Percentiles rank a stretch among this genome's conserved stretches.
These are phyloP conservation scores for Sphagnum fallax DNA, from an alignment of 228 moss, liverwort and hornwort genomes.

Conservation along the genomic window DNA sequence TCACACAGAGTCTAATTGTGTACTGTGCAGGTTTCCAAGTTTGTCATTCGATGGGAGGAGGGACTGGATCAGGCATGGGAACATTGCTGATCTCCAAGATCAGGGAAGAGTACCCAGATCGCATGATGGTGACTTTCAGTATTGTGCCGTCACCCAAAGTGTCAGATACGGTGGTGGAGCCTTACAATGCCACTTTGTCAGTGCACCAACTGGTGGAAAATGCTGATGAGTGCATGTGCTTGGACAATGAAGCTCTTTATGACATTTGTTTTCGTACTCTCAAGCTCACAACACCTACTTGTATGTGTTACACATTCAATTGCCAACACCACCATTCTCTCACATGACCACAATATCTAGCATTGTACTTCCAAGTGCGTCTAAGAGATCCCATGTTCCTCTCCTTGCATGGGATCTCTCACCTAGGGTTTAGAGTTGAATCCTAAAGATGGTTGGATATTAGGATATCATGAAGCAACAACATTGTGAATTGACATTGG, in stretches of 20 bases:
- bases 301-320: constrained; percentile 3
- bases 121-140: constrained; percentile 1
- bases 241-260: constrained; percentile 5
- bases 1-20: no score
- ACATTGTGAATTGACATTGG: no score
- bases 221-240: constrained; percentile 16
- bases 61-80: constrained; percentile 37
- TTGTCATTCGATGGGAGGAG: not conserved
- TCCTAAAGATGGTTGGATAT: no score
- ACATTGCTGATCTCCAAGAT: constrained; percentile 8
- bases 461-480: no score
- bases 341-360: no score
- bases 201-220: constrained; percentile 29
- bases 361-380: no score
- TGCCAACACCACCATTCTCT: no score
- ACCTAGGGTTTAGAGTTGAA: no score
- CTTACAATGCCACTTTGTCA: not conserved
- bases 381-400: no score
- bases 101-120: not conserved
- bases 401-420: no score
- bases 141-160: not conserved
- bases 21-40: not conserved
- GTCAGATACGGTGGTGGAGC: not conserved
- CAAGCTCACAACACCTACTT: constrained; percentile 1
- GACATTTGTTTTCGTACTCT: constrained; percentile 45